These are phyloP conservation scores for Euphorbia pulcherrima DNA, from an alignment of 345 rosid species.

Conservation along the genomic window DNA sequence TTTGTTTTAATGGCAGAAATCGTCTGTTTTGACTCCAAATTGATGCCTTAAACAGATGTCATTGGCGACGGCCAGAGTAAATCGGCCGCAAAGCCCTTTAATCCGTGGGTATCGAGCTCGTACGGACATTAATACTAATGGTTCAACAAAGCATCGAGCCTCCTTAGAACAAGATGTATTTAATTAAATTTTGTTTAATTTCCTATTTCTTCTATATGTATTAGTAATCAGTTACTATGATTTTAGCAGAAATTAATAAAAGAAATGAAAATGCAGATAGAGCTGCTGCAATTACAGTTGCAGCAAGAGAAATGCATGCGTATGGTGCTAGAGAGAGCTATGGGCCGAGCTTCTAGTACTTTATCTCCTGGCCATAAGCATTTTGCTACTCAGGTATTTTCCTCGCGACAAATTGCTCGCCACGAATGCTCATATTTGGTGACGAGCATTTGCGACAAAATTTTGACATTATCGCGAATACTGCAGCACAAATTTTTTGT, in stretches of 20 bases:
- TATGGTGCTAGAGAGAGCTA: constrained; percentile 66
- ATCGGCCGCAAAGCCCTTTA: constrained; percentile 44
- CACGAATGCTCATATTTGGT: too few relatives aligned
- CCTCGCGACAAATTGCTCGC: too few relatives aligned
- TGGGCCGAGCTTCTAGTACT: constrained; percentile 85
- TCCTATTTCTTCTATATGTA: neutral
- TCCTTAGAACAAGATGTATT: constrained; percentile 85
- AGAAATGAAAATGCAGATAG: constrained; percentile 48
- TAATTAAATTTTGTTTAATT: neutral
- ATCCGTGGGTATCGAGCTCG: constrained; percentile 21
- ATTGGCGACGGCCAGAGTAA: constrained; percentile 32
- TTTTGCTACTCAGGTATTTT: constrained; percentile 56
- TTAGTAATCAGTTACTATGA: constrained; percentile 6
- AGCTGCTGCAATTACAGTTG: constrained; percentile 66
- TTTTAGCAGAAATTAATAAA: constrained; percentile 5
- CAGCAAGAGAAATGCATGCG: constrained; percentile 85
- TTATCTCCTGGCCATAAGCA: constrained; percentile 93
- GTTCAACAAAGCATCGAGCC: constrained; percentile 45
- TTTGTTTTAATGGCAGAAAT: neutral
- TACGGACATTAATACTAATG: constrained; percentile 21
- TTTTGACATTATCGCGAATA: too few relatives aligned
- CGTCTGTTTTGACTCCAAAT: neutral
- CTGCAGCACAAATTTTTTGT: too few relatives aligned
- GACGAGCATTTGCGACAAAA: too few relatives aligned
- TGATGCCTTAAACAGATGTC: constrained; percentile 35